Evolutionary conservation across 345 rosid species (phyloP).

Genomic region (Eucalyptus dawsonii): DNA sequence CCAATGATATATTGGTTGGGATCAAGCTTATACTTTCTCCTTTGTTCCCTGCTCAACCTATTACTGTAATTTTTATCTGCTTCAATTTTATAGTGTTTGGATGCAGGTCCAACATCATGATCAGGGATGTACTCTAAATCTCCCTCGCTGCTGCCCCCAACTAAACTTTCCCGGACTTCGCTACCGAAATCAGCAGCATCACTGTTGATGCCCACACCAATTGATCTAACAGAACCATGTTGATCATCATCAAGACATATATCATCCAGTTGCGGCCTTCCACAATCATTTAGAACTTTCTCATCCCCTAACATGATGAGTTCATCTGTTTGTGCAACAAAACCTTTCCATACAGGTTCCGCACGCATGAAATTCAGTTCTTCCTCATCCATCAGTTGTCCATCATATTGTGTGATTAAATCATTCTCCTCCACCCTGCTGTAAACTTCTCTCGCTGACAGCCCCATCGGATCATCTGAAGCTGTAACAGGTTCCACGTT

Average conservation of each 20-base stretch:
- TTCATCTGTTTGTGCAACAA: constrained; percentile 80
- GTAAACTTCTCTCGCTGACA: constrained; percentile 56
- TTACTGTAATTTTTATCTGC: constrained; percentile 40
- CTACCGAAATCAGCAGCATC: constrained; percentile 95
- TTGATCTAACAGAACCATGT: constrained; percentile 89
- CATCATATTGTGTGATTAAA: constrained; percentile 64
- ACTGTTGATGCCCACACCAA: constrained; percentile 92
- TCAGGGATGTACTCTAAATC: constrained; percentile 72
- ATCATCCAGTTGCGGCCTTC: constrained; percentile 41
- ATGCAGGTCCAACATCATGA: constrained; percentile 48
- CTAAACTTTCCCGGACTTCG: constrained; percentile 78
- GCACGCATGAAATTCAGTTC: constrained; percentile 64
- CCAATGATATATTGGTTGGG: constrained; percentile 21
- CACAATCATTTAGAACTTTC: constrained; percentile 29
- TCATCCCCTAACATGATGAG: constrained; percentile 48
- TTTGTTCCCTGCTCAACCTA: constrained; percentile 28
- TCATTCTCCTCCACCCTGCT: constrained; percentile 45
- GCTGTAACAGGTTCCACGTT: constrained; percentile 43
- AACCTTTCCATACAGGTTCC: constrained; percentile 97
- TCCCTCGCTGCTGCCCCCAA: constrained; percentile 92
- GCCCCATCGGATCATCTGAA: constrained; percentile 69
- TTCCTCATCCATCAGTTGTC: constrained; percentile 79
- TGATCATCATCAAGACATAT: constrained; percentile 71
- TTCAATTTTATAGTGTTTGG: constrained; percentile 31
- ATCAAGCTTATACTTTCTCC: constrained; percentile 32